These are phyloP conservation scores for Sporisorium graminicola DNA, from an alignment of 1,284 basidiomycete genomes.

Conservation along the genomic window DNA sequence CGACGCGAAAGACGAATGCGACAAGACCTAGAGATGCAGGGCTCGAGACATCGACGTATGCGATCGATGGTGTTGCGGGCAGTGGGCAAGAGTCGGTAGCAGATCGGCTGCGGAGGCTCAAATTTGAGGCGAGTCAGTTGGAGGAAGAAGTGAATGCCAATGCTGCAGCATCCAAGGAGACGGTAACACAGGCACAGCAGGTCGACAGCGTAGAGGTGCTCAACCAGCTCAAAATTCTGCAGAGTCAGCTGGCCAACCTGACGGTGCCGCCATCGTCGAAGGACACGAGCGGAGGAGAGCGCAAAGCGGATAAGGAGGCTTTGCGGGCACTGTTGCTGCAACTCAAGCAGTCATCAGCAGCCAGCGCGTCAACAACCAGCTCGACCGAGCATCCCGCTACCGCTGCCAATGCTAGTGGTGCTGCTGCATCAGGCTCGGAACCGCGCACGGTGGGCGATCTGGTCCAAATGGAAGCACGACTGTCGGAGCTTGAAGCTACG, in stretches of 20 bases:
- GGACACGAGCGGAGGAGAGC: background rate
- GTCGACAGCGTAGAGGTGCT: constrained; percentile 29
- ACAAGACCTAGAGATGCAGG: constrained; percentile 36
- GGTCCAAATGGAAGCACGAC: constrained; percentile 35
- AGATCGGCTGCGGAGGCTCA: constrained; percentile 44
- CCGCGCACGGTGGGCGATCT: constrained; percentile 8
- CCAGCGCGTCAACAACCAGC: background rate
- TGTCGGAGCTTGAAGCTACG: constrained; percentile 46
- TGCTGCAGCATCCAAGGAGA: background rate
- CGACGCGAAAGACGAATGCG: constrained; percentile 1
- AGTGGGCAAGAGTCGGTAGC: constrained; percentile 22
- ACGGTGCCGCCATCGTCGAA: constrained; percentile 1
- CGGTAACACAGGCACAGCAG: background rate
- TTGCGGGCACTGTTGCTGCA: constrained; percentile 23
- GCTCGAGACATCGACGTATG: constrained; percentile 41
- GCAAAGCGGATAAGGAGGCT: constrained; percentile 5
- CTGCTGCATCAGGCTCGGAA: constrained; percentile 3
- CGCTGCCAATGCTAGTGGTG: background rate
- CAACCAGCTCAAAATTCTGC: constrained; percentile 35
- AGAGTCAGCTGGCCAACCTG: constrained; percentile 33
- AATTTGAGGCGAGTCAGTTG: constrained; percentile 44
- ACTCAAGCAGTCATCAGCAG: constrained; percentile 17
- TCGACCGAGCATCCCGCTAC: background rate
- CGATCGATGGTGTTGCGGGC: constrained; percentile 5
- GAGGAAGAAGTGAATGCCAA: constrained; percentile 36